A percentile compares a stretch with the other conserved stretches of the same genome.
phyloP scores from a whole-genome alignment of 2,329 filamentous ascomycete genomes.

The Lomentospora prolificans region DNA sequence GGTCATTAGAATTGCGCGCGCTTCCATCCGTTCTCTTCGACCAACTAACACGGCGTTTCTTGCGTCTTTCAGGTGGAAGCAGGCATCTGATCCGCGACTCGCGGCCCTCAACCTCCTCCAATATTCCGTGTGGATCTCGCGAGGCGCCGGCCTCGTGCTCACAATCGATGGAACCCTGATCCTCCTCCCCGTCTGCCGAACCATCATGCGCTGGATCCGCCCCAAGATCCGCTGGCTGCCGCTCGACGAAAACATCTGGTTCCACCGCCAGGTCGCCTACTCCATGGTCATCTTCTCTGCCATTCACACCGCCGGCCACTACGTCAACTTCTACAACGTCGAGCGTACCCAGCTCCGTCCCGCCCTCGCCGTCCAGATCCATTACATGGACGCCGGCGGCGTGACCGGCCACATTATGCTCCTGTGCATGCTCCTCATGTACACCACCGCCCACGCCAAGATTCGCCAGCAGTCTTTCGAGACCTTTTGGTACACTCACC shows the following conservation, averaged over 20 bases:
- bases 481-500: constrained; percentile 98
- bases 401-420: constrained; percentile 97
- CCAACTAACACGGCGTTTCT: constrained; percentile 16
- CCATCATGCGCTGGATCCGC: constrained; percentile 71
- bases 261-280: constrained; percentile 92
- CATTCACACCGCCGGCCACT: constrained; percentile 71
- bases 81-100: constrained; percentile 57
- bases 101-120: constrained; percentile 69
- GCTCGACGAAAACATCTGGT: constrained; percentile 95
- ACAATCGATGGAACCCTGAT: constrained; percentile 82
- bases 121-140: constrained; percentile 91
- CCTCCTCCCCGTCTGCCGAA: constrained; percentile 88
- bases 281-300: constrained; percentile 73
- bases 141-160: constrained; percentile 81
- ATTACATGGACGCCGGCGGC: constrained; percentile 80
- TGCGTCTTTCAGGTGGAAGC: constrained; percentile 62
- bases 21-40: too few species aligned
- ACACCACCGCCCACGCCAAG: constrained; percentile 85
- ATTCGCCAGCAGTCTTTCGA: constrained; percentile 97
- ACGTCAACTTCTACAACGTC: constrained; percentile 98
- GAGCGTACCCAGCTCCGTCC: constrained; percentile 76
- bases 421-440: constrained; percentile 96
- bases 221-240: constrained; percentile 84
- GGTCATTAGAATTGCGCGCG: not conserved
- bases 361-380: constrained; percentile 75